Conservation (phyloP, 2,329 filamentous ascomycete species). For the Pseudocercospora crystallina region DNA sequence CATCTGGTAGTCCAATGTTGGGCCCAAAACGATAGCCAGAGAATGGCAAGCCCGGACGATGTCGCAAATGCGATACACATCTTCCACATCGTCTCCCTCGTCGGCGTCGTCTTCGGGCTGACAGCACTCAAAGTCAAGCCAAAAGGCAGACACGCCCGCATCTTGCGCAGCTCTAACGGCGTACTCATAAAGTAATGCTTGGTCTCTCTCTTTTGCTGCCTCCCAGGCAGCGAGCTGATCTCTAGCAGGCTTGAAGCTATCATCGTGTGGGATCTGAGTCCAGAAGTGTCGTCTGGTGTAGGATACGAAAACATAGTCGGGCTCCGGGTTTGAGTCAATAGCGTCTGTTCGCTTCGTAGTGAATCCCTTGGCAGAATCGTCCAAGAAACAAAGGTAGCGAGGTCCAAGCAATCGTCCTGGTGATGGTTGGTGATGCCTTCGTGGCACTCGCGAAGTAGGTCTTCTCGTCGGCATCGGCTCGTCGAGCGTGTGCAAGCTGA, state of each 20-base stretch:
- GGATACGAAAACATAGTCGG: neutral
- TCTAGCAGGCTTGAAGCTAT: too few species aligned
- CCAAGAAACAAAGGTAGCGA: neutral
- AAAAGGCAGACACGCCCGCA: neutral
- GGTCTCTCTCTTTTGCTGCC: too few species aligned
- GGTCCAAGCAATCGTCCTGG: neutral
- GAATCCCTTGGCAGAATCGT: neutral
- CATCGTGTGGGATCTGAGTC: too few species aligned
- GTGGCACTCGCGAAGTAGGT: too few species aligned
- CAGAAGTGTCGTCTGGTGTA: too few species aligned
- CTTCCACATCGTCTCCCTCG: neutral
- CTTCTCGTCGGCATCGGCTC: too few species aligned
- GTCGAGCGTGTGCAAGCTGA: too few species aligned
- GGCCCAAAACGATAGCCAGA: neutral
- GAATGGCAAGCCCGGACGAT: neutral
- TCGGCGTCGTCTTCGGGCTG: too few species aligned
- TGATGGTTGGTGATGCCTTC: neutral
- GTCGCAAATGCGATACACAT: constrained; percentile 3
- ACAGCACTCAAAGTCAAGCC: neutral
- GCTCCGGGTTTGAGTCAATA: neutral
- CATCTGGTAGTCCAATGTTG: neutral
- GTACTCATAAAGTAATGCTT: too few species aligned
- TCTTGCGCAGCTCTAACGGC: neutral
- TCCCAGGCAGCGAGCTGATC: too few species aligned
- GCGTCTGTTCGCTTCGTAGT: neutral